phyloP scores from a whole-genome alignment of 2,329 filamentous ascomycete species.

The Neopestalotiopsis rosae region DNA sequence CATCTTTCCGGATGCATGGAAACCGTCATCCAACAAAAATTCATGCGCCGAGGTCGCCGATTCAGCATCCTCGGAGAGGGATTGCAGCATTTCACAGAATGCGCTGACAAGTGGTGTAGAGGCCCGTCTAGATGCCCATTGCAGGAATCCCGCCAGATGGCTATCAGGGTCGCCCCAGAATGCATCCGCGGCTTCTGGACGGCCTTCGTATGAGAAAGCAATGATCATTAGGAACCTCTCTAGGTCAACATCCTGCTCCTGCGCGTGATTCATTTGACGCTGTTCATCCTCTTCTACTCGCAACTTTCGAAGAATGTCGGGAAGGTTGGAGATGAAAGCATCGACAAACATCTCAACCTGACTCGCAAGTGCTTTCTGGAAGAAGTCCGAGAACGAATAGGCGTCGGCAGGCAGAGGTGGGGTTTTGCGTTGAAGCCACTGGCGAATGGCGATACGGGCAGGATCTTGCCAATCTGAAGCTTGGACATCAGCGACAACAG shows the following conservation, averaged over 20 bases:
- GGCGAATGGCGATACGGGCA: conserved; percentile 79
- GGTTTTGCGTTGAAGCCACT: conserved; percentile 83
- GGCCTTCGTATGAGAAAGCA: conserved; percentile 86
- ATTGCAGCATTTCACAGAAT: conserved; percentile 94
- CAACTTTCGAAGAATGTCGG: conserved; percentile 85
- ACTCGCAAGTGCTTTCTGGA: conserved; percentile 76
- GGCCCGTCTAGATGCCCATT: conserved; percentile 94
- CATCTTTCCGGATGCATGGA: conserved; percentile 76
- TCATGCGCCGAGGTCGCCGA: conserved; percentile 86
- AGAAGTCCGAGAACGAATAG: conserved; percentile 71
- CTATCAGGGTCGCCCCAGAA: conserved; percentile 95
- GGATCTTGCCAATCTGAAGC: conserved; percentile 87
- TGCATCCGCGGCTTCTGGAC: conserved; percentile 80
- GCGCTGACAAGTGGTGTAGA: conserved; percentile 95
- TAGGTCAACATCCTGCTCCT: conserved; percentile 74
- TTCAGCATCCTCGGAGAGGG: conserved; percentile 81
- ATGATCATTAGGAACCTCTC: conserved; percentile 93
- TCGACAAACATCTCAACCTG: conserved; percentile 89
- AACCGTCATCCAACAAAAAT: conserved; percentile 87
- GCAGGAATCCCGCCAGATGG: conserved; percentile 91
- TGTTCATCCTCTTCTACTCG: conserved; percentile 91
- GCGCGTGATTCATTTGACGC: conserved; percentile 67
- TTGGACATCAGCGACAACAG: conserved; percentile 81
- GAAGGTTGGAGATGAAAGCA: conserved; percentile 93
- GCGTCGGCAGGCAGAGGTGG: conserved; percentile 71